Evolutionary conservation across 306 rosid genomes (phyloP), one percentile per base, ranked within the genome.

Genomic region (Fagus crenata): DNA sequence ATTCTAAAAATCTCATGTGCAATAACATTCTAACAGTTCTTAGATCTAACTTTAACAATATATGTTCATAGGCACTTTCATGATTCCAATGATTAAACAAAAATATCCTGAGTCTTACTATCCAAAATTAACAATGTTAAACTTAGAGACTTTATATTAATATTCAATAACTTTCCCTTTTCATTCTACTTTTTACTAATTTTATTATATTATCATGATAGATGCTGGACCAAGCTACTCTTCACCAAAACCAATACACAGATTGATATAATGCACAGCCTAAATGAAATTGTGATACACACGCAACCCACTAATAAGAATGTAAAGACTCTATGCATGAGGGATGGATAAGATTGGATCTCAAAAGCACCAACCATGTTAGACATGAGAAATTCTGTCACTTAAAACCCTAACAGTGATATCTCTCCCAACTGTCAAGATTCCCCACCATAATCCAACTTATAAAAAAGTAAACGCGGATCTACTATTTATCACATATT

Each of bases 331-430:
- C 54, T 39, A 15, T 43, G 63, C 73, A 75, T 64, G 61, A 71
- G 61, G 71, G 68, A 75, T 78, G 63, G 1, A 32, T 49, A 73
- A 78, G 83, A 78, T 75, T 72, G 80, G 82, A 83, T 87, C 93
- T 91, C 78, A 86, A 91, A 88, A 87, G 93, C 97, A 83, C 78
- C 90, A 80, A 85, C 78, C 18, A 41, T 71, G 73, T 79, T 85
- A 59, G 79, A 76, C 79, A 71, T 49, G 69, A 73, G 87, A 84
- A 86, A 86, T 82, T 81, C 70, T 89, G 89, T 86, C 90, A 89
- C 87, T 77, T 75, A 59, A 84, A 88, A 86, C 90, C 89, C 86
- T 86, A 87, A 90, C 90, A 89, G 46, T 78, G 28, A 80, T 84
- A 86, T 78, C 83, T 73, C 65, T 61, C 14, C 53, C 17, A 54